phyloP scores from a whole-genome alignment of 163 green algal genomes.

The Chlamydomonas reinhardtii region DNA sequence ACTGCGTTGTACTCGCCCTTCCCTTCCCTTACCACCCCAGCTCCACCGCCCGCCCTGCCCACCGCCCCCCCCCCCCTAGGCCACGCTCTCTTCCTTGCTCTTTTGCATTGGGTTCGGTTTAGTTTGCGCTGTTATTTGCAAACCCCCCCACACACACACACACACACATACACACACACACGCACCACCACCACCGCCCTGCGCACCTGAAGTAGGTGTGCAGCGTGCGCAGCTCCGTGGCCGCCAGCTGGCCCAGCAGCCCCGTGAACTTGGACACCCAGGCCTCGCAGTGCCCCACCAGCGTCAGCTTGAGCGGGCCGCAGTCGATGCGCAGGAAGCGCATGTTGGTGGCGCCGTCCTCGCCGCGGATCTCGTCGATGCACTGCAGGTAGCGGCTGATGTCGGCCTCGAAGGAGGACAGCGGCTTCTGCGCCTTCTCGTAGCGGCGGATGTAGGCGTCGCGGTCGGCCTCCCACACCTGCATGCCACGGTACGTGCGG shows the following conservation, averaged over 20 bases:
- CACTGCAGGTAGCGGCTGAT: conserved; percentile 77
- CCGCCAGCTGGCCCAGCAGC: conserved; percentile 81
- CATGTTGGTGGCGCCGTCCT: conserved; percentile 88
- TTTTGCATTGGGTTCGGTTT: too few relatives aligned
- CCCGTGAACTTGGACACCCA: conserved; percentile 86
- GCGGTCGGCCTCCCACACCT: conserved; percentile 90
- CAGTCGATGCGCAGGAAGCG: conserved; percentile 93
- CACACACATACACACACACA: too few relatives aligned
- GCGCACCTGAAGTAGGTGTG: conserved; percentile 78
- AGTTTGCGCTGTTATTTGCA: too few relatives aligned
- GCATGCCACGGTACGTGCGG: too few relatives aligned
- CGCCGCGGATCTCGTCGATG: conserved; percentile 82
- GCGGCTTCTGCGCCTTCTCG: conserved; percentile 89
- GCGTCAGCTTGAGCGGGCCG: conserved; percentile 87
- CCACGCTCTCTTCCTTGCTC: too few relatives aligned
- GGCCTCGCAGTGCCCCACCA: conserved; percentile 85
- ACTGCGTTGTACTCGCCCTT: too few relatives aligned
- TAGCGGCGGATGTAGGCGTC: conserved; percentile 89
- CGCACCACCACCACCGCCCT: too few relatives aligned
- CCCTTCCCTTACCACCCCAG: too few relatives aligned
- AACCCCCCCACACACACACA: not conserved
- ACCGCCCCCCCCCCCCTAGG: too few relatives aligned
- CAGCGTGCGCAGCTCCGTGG: conserved; percentile 77
- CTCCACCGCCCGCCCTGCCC: not conserved
- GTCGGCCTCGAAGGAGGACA: conserved; percentile 85